phyloP scores from a whole-genome alignment of 2,329 filamentous ascomycete genomes.

The Beauveria sp. region DNA sequence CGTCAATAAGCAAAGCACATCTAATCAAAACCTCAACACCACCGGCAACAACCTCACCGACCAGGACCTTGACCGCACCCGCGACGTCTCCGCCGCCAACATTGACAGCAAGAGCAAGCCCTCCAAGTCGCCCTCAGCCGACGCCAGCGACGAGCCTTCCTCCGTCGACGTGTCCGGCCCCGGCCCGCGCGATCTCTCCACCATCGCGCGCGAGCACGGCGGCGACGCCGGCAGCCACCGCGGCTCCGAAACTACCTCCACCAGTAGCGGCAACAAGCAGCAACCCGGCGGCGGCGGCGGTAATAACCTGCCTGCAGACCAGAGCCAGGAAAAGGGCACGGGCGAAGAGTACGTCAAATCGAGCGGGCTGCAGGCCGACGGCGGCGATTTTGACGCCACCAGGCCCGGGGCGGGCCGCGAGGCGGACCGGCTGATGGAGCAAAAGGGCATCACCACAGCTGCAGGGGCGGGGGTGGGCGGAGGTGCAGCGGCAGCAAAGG shows the following conservation, averaged over 20 bases:
- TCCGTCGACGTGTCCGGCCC: conserved; percentile 30
- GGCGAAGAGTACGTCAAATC: conserved; percentile 51
- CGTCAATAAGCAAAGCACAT: too few species aligned
- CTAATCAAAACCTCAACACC: not conserved
- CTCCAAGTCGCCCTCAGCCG: conserved; percentile 12
- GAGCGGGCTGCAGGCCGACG: conserved; percentile 53
- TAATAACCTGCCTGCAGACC: conserved; percentile 19
- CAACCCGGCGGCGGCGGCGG: conserved; percentile 15
- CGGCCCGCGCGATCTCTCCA: conserved; percentile 34
- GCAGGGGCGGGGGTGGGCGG: too few species aligned
- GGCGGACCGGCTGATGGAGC: conserved; percentile 46
- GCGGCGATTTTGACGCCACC: conserved; percentile 59
- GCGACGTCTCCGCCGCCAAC: not conserved
- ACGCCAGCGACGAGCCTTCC: conserved; percentile 25
- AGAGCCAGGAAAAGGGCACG: conserved; percentile 33
- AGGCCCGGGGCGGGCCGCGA: conserved; percentile 58
- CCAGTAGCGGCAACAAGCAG: conserved; percentile 5
- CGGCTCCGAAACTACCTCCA: not conserved
- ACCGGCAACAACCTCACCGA: not conserved
- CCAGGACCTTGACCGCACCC: not conserved
- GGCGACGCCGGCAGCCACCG: conserved; percentile 23
- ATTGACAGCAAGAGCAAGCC: not conserved
- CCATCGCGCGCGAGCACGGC: conserved; percentile 26
- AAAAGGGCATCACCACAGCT: conserved; percentile 20
- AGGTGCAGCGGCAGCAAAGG: not conserved